phyloP scores from a whole-genome alignment of 805 yeast genomes.

The Helenozyma baotianmanensis region DNA sequence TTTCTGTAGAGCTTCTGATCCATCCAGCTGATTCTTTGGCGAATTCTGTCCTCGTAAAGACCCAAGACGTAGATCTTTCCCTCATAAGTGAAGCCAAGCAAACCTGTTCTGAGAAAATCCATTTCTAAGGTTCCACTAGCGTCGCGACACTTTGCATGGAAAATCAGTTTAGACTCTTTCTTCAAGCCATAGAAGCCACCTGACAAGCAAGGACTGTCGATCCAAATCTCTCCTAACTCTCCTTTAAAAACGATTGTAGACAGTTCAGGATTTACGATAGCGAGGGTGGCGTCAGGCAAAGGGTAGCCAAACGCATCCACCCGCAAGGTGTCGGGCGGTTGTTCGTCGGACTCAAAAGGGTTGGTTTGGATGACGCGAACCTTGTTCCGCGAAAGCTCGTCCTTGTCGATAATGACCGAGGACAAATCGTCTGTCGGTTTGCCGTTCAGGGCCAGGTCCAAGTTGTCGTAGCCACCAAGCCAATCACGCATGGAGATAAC shows the following conservation, averaged over 20 bases:
- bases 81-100: constrained; percentile 80
- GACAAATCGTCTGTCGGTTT: constrained; percentile 36
- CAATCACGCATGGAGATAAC: constrained; percentile 89
- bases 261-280: constrained; percentile 93
- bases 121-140: constrained; percentile 64
- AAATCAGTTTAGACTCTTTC: constrained; percentile 61
- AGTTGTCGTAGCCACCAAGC: constrained; percentile 64
- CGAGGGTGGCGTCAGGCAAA: constrained; percentile 87
- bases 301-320: constrained; percentile 95
- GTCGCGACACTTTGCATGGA: constrained; percentile 77
- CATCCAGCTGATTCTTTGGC: constrained; percentile 68
- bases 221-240: constrained; percentile 95
- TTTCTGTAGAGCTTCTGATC: constrained; percentile 42
- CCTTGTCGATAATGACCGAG: constrained; percentile 68
- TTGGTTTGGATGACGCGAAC: constrained; percentile 61
- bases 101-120: constrained; percentile 85
- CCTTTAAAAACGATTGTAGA: constrained; percentile 64
- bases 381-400: constrained; percentile 65
- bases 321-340: constrained; percentile 42
- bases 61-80: constrained; percentile 90
- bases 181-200: constrained; percentile 84
- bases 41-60: constrained; percentile 82
- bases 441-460: constrained; percentile 46
- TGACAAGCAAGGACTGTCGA: constrained; percentile 86
- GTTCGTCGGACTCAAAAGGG: constrained; percentile 45